Percentiles rank a stretch among this genome's conserved stretches.
phyloP scores from a whole-genome alignment of 2,329 filamentous ascomycete genomes.

The Diaporthe sp. region DNA sequence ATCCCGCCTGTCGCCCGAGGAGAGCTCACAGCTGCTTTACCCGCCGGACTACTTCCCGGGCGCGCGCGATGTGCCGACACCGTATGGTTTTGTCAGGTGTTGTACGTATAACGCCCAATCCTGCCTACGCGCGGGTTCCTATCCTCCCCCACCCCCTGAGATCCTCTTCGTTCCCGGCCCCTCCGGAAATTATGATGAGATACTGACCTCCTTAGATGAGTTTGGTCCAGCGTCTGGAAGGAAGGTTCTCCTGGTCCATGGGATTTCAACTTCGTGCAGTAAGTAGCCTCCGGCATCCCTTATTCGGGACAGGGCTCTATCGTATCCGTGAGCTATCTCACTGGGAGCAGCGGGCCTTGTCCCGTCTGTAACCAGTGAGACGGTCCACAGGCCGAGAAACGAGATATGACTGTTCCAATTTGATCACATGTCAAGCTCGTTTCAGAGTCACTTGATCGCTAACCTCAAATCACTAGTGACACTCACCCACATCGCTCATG shows the following conservation, averaged over 20 bases:
- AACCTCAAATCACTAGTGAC: slow-evolving; percentile 59
- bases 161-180: neutral
- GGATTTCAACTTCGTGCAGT: slow-evolving; percentile 81
- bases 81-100: slow-evolving; percentile 46
- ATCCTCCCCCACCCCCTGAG: too few relatives aligned
- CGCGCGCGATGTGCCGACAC: slow-evolving; percentile 75
- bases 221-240: slow-evolving; percentile 80
- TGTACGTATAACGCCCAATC: neutral
- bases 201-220: slow-evolving; percentile 63
- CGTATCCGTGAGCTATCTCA: neutral
- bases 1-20: slow-evolving; percentile 51
- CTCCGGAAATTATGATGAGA: neutral
- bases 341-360: neutral
- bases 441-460: neutral
- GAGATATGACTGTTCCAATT: too few relatives aligned
- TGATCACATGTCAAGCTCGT: neutral
- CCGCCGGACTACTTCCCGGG: slow-evolving; percentile 79
- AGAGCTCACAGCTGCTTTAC: slow-evolving; percentile 67
- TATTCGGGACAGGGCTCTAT: neutral
- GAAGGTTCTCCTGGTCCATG: slow-evolving; percentile 83
- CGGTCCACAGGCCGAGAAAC: neutral
- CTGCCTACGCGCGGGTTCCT: too few relatives aligned
- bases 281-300: neutral
- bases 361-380: neutral
- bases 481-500: slow-evolving; percentile 75